Evolutionary conservation across 345 rosid species (phyloP).

Genomic region (Passiflora organensis): DNA sequence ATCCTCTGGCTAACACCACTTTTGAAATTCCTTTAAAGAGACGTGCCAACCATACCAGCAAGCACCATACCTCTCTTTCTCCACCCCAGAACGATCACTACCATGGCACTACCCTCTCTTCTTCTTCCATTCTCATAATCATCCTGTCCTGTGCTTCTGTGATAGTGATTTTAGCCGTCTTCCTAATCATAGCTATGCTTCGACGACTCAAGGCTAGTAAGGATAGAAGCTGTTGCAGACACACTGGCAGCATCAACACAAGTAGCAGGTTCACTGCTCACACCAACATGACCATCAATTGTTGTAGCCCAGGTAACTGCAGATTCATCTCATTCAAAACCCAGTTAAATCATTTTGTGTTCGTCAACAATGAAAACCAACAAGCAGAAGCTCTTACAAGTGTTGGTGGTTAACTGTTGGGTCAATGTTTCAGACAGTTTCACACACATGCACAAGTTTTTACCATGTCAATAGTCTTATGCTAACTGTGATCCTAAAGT

Average conservation of each 20-base stretch:
- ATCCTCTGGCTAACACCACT: constrained; percentile 15
- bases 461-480: too few species aligned
- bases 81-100: constrained; percentile 4
- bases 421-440: too few species aligned
- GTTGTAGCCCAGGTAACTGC: constrained; percentile 74
- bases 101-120: constrained; percentile 30
- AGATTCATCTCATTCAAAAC: background rate
- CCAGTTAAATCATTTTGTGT: too few species aligned
- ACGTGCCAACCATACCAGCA: constrained; percentile 22
- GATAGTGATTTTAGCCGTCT: constrained; percentile 32
- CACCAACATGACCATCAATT: constrained; percentile 35
- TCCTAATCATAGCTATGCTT: constrained; percentile 39
- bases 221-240: constrained; percentile 27
- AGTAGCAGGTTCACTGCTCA: constrained; percentile 33
- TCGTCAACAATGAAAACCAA: too few species aligned
- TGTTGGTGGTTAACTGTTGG: too few species aligned
- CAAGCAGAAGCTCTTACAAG: too few species aligned
- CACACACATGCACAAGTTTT: too few species aligned
- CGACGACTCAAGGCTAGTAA: constrained; percentile 41
- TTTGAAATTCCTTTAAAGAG: constrained; percentile 16
- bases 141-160: constrained; percentile 33
- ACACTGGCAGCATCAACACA: constrained; percentile 21
- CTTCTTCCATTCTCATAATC: constrained; percentile 43
- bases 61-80: constrained; percentile 21
- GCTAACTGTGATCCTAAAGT: background rate